A percentile compares a stretch with the other conserved stretches of the same genome.
These are phyloP conservation scores for Cylindrotheca fusiformis DNA, from an alignment of 108 stramenopile genomes.

Conservation along the genomic window DNA sequence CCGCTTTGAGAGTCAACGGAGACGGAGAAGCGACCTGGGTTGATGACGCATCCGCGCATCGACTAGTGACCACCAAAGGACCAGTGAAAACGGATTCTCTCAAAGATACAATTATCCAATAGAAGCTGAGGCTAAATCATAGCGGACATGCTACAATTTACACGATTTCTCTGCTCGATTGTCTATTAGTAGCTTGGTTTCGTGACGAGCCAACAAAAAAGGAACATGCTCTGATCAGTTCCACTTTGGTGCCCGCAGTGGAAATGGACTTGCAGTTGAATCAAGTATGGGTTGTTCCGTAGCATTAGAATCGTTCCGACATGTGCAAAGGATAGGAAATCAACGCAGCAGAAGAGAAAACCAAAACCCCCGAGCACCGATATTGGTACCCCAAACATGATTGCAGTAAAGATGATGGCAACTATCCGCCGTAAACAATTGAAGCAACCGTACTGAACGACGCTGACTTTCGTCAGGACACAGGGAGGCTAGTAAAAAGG, in stretches of 20 bases:
- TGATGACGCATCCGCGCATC: constrained; percentile 20
- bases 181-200: too few relatives aligned
- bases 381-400: constrained; percentile 52
- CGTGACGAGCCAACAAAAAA: too few relatives aligned
- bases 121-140: too few relatives aligned
- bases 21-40: constrained; percentile 59
- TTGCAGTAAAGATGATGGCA: constrained; percentile 63
- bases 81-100: constrained; percentile 53
- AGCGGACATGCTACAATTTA: too few relatives aligned
- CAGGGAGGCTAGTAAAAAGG: too few relatives aligned
- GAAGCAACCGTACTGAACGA: constrained; percentile 66
- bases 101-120: constrained; percentile 51
- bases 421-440: constrained; percentile 71
- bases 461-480: constrained; percentile 55
- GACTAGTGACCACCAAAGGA: constrained; percentile 62
- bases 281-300: too few relatives aligned
- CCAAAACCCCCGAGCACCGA: constrained; percentile 40
- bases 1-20: constrained; percentile 45
- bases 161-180: too few relatives aligned
- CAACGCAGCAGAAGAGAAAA: constrained; percentile 39
- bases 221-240: too few relatives aligned
- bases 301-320: too few relatives aligned
- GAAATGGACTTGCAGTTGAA: too few relatives aligned
- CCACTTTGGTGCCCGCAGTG: too few relatives aligned
- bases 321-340: constrained; percentile 50